These are phyloP conservation scores for Eruca vesicaria DNA, from an alignment of 441 rosid species.

Conservation along the genomic window DNA sequence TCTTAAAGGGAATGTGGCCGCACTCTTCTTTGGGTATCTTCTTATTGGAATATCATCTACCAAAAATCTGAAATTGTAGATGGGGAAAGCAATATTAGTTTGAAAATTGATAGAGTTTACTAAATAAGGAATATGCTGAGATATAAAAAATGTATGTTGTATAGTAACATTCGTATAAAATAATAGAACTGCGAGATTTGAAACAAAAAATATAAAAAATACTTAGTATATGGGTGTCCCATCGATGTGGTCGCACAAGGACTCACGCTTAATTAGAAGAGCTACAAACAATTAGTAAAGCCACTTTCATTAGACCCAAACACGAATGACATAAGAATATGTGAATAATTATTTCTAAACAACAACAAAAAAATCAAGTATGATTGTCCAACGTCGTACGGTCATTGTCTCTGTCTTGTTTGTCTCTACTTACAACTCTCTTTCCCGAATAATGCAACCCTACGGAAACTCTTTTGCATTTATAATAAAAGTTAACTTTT, in stretches of 20 bases:
- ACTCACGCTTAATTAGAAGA: not conserved
- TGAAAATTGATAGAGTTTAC: not conserved
- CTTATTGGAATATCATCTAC: constrained; percentile 95
- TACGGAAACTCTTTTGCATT: constrained; percentile 13
- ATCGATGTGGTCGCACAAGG: constrained; percentile 19
- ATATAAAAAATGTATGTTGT: not conserved
- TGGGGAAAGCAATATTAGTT: not conserved
- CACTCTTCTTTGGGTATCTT: constrained; percentile 86
- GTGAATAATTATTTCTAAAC: not conserved
- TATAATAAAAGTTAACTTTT: not conserved
- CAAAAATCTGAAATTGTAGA: constrained; percentile 53
- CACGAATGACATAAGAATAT: constrained; percentile 17
- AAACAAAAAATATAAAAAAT: not conserved
- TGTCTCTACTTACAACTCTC: constrained; percentile 5
- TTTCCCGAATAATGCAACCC: constrained; percentile 16
- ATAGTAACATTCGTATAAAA: not conserved
- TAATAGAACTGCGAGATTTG: not conserved
- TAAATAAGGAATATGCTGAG: not conserved
- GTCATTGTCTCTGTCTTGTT: constrained; percentile 24
- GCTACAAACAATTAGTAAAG: not conserved
- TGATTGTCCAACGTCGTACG: constrained; percentile 31
- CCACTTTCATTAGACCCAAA: constrained; percentile 24
- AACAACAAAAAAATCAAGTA: constrained; percentile 1
- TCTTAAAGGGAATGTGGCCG: constrained; percentile 71
- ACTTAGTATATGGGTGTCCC: constrained; percentile 25